Evolutionary conservation across 306 rosid genomes (phyloP), one percentile per base, ranked within the genome.

Genomic region (Carpinus viminea): DNA sequence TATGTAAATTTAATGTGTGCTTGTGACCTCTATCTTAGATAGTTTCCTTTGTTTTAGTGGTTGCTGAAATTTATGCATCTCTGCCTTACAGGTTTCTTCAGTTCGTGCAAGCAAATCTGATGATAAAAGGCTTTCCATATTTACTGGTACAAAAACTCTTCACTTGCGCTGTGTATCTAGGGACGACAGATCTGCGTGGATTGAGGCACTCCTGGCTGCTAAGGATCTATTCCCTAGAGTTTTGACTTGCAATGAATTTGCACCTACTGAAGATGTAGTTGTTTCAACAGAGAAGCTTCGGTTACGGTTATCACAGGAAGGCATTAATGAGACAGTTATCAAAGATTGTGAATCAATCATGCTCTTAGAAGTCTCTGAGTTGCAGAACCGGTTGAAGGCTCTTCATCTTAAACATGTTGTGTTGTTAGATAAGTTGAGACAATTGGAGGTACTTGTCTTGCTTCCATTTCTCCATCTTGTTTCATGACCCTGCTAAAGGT

Each of bases 91-190:
- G 99, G 99, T 95, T 87, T 93, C 99, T 78, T 93, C 98, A 12
- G 83, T 95, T 74, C 98, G 98, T 76, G 90, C 92, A 75, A 92
- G 99, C 93, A 95, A 95, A 87, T 95, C 99, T 60, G 99, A 95
- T 76, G 98, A 95, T 66, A 93, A 90, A 80, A 87, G 99, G 74
- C 97, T 95, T 80, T 91, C 98, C 53, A 83, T 95, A 83, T 93
- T 95, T 83, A 91, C 99, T 48, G 99, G 99, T 68, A 95, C 97
- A 38, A 95, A 90, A 85, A 95, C 98, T 76, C 99, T 95, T 68
- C 99, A 95, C 82, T 82, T 95, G 89, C 80, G 94, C 36, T 87
- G 98, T 79, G 84, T 87, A 65, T 87, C 97, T 46, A 88, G 90
- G 83, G 98, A 93, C 73, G 95, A 90, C 85, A 91, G 98, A 84